Evolutionary conservation across 345 rosid species (phyloP).

Genomic region (Cardamine chenopodiifolia): DNA sequence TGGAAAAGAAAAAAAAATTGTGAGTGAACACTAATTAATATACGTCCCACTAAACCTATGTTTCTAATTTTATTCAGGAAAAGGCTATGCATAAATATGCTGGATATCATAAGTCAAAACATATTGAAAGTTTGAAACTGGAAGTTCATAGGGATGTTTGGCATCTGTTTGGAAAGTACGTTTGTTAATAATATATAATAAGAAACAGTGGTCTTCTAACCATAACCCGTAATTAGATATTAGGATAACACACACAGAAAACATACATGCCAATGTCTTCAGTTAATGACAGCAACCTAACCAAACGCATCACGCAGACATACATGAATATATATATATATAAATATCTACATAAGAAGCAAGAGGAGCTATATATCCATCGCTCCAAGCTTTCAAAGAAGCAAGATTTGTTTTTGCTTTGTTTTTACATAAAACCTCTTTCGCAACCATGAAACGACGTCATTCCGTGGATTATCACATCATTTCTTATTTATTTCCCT

Average conservation of each 20-base stretch:
- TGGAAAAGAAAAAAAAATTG: not conserved
- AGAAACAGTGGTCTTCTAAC: not conserved
- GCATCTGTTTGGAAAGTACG: not conserved
- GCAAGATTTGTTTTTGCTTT: not conserved
- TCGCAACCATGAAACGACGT: conserved; percentile 24
- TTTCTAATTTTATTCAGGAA: not conserved
- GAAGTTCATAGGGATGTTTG: not conserved
- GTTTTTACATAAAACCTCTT: conserved; percentile 1
- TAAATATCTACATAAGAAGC: not conserved
- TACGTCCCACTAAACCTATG: not conserved
- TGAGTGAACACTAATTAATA: not conserved
- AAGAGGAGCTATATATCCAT: not conserved
- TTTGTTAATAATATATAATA: not conserved
- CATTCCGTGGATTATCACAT: not conserved
- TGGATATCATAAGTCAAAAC: not conserved
- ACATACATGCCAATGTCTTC: not conserved
- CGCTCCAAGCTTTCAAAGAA: not conserved
- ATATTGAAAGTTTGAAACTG: not conserved
- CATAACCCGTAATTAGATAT: not conserved
- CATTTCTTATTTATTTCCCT: not conserved
- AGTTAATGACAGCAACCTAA: conserved; percentile 24
- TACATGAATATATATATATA: not conserved
- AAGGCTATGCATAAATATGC: not conserved
- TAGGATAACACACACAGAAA: not conserved
- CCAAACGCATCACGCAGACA: not conserved